phyloP scores from a whole-genome alignment of 345 rosid species.

The Linum lewisii region DNA sequence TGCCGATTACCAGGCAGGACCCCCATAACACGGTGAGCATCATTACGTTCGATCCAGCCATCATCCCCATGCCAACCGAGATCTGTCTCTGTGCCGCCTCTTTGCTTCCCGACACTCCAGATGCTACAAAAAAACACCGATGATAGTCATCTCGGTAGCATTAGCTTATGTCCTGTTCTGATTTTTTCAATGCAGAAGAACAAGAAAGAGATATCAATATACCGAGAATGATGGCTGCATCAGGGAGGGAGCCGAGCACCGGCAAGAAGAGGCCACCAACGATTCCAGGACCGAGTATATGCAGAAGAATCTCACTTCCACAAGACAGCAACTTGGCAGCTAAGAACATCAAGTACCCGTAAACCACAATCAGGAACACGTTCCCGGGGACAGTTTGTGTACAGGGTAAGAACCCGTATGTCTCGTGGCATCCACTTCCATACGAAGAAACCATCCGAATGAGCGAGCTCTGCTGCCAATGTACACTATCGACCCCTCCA shows the following conservation, averaged over 20 bases:
- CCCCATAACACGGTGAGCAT: slow-evolving; percentile 85
- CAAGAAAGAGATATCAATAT: neutral
- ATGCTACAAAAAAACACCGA: slow-evolving; percentile 31
- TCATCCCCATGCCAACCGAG: slow-evolving; percentile 84
- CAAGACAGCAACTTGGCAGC: slow-evolving; percentile 13
- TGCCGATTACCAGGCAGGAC: slow-evolving; percentile 62
- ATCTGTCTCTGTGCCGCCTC: slow-evolving; percentile 76
- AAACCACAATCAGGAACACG: slow-evolving; percentile 13
- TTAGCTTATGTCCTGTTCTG: too few species aligned
- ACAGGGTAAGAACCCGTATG: slow-evolving; percentile 12
- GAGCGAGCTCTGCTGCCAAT: neutral
- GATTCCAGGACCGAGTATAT: slow-evolving; percentile 16
- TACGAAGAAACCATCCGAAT: neutral
- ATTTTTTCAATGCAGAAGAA: neutral
- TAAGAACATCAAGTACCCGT: slow-evolving; percentile 13
- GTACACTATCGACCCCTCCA: neutral
- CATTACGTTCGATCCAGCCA: slow-evolving; percentile 87
- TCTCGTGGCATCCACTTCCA: neutral
- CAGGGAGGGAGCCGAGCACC: neutral
- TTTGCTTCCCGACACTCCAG: slow-evolving; percentile 70
- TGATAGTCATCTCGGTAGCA: neutral
- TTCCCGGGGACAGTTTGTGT: slow-evolving; percentile 7
- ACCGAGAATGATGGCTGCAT: slow-evolving; percentile 1
- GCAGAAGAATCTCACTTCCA: slow-evolving; percentile 19
- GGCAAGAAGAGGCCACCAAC: slow-evolving; percentile 5